Conservation (phyloP, 176 grass and related monocot genomes). For the Hsuehochloa calcarea region DNA sequence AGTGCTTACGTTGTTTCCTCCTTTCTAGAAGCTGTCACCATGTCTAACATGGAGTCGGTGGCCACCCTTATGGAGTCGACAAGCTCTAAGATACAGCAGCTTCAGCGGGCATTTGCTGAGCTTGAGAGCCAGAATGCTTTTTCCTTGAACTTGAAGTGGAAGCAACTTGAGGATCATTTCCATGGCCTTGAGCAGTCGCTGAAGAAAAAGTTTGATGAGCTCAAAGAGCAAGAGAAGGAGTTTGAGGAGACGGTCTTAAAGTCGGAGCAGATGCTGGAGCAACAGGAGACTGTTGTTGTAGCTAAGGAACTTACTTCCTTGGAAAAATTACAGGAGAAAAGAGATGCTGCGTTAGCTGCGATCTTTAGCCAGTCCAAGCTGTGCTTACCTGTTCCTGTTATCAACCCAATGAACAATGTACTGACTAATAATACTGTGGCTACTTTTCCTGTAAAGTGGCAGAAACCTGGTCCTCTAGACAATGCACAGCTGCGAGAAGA, state of each 20-base stretch:
- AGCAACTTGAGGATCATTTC: slow-evolving; percentile 95
- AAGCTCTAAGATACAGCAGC: slow-evolving; percentile 76
- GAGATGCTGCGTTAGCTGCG: slow-evolving; percentile 63
- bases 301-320: slow-evolving; percentile 74
- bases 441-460: slow-evolving; percentile 29
- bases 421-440: background rate
- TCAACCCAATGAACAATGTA: slow-evolving; percentile 28
- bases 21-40: slow-evolving; percentile 11
- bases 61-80: slow-evolving; percentile 80
- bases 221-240: slow-evolving; percentile 73
- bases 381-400: slow-evolving; percentile 15
- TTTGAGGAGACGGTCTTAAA: slow-evolving; percentile 46
- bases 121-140: slow-evolving; percentile 72
- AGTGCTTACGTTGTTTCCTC: background rate
- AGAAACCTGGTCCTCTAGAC: slow-evolving; percentile 36
- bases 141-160: slow-evolving; percentile 86
- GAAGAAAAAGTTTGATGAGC: slow-evolving; percentile 66
- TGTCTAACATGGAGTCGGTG: slow-evolving; percentile 61
- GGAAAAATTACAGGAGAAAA: slow-evolving; percentile 75
- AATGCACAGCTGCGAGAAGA: slow-evolving; percentile 24
- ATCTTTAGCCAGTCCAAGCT: slow-evolving; percentile 68
- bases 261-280: slow-evolving; percentile 60
- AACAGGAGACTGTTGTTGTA: slow-evolving; percentile 64
- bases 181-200: slow-evolving; percentile 77
- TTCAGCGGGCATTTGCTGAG: slow-evolving; percentile 75